Percentiles rank a stretch among this genome's conserved stretches.
Conservation (phyloP, 1,139 yeast genomes). For the Pichia sp. region DNA sequence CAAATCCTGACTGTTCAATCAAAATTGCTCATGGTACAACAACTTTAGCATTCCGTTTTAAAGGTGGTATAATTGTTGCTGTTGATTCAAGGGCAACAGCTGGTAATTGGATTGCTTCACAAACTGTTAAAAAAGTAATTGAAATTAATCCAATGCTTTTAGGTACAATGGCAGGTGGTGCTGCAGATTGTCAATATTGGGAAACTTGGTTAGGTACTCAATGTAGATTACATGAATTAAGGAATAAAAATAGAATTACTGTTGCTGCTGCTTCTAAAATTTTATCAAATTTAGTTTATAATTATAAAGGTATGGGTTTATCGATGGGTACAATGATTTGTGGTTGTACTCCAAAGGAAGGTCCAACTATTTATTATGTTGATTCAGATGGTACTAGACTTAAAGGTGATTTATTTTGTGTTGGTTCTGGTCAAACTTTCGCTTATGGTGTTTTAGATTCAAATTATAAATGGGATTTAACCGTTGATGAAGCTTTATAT, state of each 20-base stretch:
- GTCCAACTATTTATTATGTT: constrained; percentile 91
- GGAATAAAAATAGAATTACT: constrained; percentile 89
- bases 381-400: constrained; percentile 96
- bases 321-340: constrained; percentile 99
- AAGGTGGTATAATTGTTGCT: constrained; percentile 94
- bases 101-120: constrained; percentile 97
- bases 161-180: constrained; percentile 99
- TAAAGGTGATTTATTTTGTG: constrained; percentile 93
- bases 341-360: constrained; percentile 92
- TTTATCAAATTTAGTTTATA: constrained; percentile 80
- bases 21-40: constrained; percentile 99
- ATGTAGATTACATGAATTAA: constrained; percentile 88
- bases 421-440: constrained; percentile 98
- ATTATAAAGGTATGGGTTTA: constrained; percentile 96
- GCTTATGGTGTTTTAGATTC: constrained; percentile 99
- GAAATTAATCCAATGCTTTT: constrained; percentile 90
- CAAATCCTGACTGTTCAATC: constrained; percentile 89
- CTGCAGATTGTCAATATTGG: constrained; percentile 99
- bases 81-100: constrained; percentile 99
- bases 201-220: constrained; percentile 98
- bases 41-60: constrained; percentile 89
- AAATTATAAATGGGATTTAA: constrained; percentile 80
- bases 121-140: constrained; percentile 94
- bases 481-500: constrained; percentile 88
- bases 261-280: constrained; percentile 98